Evolutionary conservation across 768 basidiomycete genomes (phyloP), one percentile per base, ranked within the genome.

Genomic region (Favolaschia claudopus): DNA sequence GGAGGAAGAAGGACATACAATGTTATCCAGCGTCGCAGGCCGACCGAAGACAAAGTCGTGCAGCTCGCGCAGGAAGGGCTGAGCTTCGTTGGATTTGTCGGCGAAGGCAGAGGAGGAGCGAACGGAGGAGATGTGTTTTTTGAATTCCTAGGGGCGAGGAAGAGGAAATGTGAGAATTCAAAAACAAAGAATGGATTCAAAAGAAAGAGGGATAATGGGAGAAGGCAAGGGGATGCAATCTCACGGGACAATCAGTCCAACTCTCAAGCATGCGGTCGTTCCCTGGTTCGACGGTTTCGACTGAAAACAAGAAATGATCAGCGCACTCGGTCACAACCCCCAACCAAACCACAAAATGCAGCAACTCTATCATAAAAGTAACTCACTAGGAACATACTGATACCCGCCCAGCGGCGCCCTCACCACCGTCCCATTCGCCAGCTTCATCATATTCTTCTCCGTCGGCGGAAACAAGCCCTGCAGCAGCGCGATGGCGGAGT

Each of bases 381-480:
- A 73, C 76, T 45, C 58, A 85, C 88, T 82, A n/a, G 93, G 91
- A 44, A 95, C 84, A 64, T 95, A 95, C 74, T 94, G 92, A 73
- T 94, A 95, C 3, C 92, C 91, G 15, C 85, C 84, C 9, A 95
- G 82, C 24, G 94, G 93, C 2, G 90, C 85, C 20, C 84, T 73
- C 63, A 95, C 77, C 24, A 79, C 84, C 14, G 86, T 85, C 54
- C 87, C 91, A 62, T 96, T 92, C 3, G 93, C 93, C 15, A 96
- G 86, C 7, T 79, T 79, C 64, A 90, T 89, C 69, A 83, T 87
- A 76, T 91, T 90, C 33, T 83, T 79, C 10, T 79, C 75, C 69
- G 83, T 89, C n/a, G 93, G 92, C 22, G 93, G 93, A 82, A 88
- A 93, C 45, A 95, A 79, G 38, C 93, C 92, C 74, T 95, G 94